Evolutionary conservation across 495 filamentous ascomycete species (phyloP).

Genomic region (Daldinia caldariorum): DNA sequence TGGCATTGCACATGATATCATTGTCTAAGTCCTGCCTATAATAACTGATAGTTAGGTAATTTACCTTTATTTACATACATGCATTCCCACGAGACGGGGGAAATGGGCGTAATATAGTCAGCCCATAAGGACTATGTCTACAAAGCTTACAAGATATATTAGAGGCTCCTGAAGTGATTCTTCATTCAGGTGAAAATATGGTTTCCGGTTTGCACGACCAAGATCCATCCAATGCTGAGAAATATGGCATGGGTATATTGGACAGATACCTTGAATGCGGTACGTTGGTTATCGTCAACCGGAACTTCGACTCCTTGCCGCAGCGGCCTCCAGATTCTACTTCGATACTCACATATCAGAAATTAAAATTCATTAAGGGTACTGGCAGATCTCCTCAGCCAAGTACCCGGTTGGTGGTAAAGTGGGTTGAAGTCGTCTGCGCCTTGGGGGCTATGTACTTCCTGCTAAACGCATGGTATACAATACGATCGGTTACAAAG

Average conservation of each 20-base stretch:
- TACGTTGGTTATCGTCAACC: neutral
- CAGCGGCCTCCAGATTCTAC: neutral
- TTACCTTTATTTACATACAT: too few species aligned
- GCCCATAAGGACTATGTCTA: too few species aligned
- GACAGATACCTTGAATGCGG: neutral
- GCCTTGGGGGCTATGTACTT: neutral
- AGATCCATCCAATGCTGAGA: neutral
- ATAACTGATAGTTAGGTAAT: too few species aligned
- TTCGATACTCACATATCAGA: neutral
- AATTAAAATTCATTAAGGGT: neutral
- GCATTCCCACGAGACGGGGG: too few species aligned
- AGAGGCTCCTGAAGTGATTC: neutral
- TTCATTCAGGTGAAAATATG: neutral
- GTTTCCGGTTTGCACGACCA: neutral
- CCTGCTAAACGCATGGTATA: neutral
- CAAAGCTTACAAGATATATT: too few species aligned
- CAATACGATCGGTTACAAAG: neutral
- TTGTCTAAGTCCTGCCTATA: too few species aligned
- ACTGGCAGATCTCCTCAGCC: neutral
- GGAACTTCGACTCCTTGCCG: neutral
- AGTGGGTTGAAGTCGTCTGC: neutral
- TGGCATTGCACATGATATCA: too few species aligned
- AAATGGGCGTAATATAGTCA: too few species aligned
- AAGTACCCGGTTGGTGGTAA: slow-evolving; percentile 2
- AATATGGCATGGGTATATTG: neutral